Percentiles rank a stretch among this genome's conserved stretches.
phyloP scores from a whole-genome alignment of 2,329 filamentous ascomycete species.

The Ascochyta viciae-villosae region DNA sequence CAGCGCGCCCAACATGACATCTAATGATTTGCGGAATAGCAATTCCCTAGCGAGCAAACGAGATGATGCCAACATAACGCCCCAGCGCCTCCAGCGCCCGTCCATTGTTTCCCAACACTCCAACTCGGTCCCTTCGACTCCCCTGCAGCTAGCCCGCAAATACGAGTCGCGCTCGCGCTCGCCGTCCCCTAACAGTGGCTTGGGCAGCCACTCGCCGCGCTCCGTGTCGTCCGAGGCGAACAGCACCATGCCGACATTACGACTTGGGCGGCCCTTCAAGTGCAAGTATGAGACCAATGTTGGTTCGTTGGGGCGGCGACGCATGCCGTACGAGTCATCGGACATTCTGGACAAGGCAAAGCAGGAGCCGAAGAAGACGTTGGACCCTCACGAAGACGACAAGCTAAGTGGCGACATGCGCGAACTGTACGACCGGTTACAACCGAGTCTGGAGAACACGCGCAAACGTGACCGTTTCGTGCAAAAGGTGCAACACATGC shows the following conservation, averaged over 20 bases:
- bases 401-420: slow-evolving; percentile 81
- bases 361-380: slow-evolving; percentile 67
- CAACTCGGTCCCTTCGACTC: slow-evolving; percentile 91
- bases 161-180: slow-evolving; percentile 78
- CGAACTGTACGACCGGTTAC: slow-evolving; percentile 81
- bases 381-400: slow-evolving; percentile 50
- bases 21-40: slow-evolving; percentile 31
- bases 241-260: slow-evolving; percentile 71
- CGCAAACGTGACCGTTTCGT: slow-evolving; percentile 77
- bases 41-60: slow-evolving; percentile 38
- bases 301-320: slow-evolving; percentile 74
- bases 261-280: slow-evolving; percentile 63
- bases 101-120: slow-evolving; percentile 71
- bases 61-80: slow-evolving; percentile 26
- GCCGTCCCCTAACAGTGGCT: slow-evolving; percentile 77
- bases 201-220: slow-evolving; percentile 82
- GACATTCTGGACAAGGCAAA: slow-evolving; percentile 76
- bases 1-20: slow-evolving; percentile 50
- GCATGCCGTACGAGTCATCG: slow-evolving; percentile 93
- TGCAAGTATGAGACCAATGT: slow-evolving; percentile 92
- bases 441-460: slow-evolving; percentile 82
- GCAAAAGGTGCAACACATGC: slow-evolving; percentile 83
- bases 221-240: slow-evolving; percentile 92
- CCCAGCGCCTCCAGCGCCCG: slow-evolving; percentile 51
- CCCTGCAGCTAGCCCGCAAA: slow-evolving; percentile 84